Conservation (phyloP, 163 green algal species). For the Chlamydomonas reinhardtii region DNA sequence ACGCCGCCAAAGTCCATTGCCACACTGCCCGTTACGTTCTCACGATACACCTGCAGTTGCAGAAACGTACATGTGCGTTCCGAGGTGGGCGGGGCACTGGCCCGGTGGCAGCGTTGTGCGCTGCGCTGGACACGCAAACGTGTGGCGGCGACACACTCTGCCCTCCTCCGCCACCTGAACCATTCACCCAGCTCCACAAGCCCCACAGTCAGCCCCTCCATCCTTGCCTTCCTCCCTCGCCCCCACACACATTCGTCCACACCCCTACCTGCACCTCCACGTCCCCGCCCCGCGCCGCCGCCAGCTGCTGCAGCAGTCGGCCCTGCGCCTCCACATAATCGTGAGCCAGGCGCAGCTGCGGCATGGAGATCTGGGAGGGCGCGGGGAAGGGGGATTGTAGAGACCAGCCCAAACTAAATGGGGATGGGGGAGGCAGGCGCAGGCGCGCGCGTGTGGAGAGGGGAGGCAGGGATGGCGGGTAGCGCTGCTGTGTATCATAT, state of each 20-base stretch:
- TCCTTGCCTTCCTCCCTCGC: neutral
- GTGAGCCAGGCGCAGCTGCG: constrained; percentile 20
- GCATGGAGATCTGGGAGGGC: constrained; percentile 40
- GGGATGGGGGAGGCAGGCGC: too few relatives aligned
- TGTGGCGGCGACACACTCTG: too few relatives aligned
- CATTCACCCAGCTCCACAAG: neutral
- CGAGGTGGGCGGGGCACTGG: too few relatives aligned
- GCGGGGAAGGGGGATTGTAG: neutral
- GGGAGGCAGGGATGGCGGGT: too few relatives aligned
- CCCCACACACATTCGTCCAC: neutral
- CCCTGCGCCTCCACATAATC: constrained; percentile 35
- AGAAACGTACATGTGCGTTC: too few relatives aligned
- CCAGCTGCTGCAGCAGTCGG: constrained; percentile 24
- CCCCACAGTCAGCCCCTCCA: neutral
- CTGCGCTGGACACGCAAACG: too few relatives aligned
- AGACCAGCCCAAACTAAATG: too few relatives aligned
- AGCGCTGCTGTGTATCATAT: too few relatives aligned
- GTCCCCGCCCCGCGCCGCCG: constrained; percentile 11
- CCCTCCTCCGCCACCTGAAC: too few relatives aligned
- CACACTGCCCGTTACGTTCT: constrained; percentile 29
- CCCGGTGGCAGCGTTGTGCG: too few relatives aligned
- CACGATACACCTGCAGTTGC: constrained; percentile 27
- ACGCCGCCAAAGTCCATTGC: constrained; percentile 26
- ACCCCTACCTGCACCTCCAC: constrained; percentile 33
- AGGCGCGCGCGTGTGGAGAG: too few relatives aligned